A percentile compares a stretch with the other conserved stretches of the same genome.
Evolutionary conservation across 495 filamentous ascomycete genomes (phyloP).

Genomic region (Podospora didyma): DNA sequence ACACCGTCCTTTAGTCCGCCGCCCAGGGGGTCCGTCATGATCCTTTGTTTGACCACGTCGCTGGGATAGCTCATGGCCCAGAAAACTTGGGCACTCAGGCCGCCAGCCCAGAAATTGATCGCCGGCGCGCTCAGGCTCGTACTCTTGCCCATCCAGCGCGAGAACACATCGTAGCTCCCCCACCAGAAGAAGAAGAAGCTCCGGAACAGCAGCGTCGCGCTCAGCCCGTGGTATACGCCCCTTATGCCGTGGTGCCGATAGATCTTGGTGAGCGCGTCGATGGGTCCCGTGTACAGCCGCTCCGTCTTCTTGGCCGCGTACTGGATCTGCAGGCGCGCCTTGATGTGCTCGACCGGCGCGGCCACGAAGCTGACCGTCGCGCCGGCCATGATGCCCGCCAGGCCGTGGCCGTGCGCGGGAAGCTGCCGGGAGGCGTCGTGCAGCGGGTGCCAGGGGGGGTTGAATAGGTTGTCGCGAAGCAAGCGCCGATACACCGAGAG

Average conservation of each 20-base stretch:
- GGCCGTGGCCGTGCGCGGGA: constrained; percentile 74
- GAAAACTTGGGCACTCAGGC: constrained; percentile 86
- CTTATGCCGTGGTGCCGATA: constrained; percentile 61
- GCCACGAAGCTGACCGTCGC: constrained; percentile 88
- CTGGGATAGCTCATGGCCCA: constrained; percentile 89
- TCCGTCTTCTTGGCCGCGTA: constrained; percentile 72
- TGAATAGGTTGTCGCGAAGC: constrained; percentile 75
- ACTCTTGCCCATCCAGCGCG: constrained; percentile 56
- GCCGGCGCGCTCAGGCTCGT: constrained; percentile 72
- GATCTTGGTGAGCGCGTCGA: constrained; percentile 76
- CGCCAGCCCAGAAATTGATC: constrained; percentile 97
- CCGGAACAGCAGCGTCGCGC: constrained; percentile 81
- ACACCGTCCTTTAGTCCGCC: constrained; percentile 63
- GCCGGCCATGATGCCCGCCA: constrained; percentile 84
- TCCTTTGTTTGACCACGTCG: constrained; percentile 95
- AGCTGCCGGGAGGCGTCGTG: constrained; percentile 38
- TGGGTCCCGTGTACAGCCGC: constrained; percentile 76
- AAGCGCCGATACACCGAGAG: constrained; percentile 83
- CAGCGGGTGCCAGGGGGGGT: constrained; percentile 41
- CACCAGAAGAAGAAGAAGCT: constrained; percentile 98
- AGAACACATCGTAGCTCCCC: constrained; percentile 84
- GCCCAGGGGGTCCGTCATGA: constrained; percentile 91
- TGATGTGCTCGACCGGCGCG: constrained; percentile 92
- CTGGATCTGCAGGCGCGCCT: constrained; percentile 89
- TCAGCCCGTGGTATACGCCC: constrained; percentile 81